phyloP scores from a whole-genome alignment of 805 yeast genomes.

The Hanseniaspora lachancei region DNA sequence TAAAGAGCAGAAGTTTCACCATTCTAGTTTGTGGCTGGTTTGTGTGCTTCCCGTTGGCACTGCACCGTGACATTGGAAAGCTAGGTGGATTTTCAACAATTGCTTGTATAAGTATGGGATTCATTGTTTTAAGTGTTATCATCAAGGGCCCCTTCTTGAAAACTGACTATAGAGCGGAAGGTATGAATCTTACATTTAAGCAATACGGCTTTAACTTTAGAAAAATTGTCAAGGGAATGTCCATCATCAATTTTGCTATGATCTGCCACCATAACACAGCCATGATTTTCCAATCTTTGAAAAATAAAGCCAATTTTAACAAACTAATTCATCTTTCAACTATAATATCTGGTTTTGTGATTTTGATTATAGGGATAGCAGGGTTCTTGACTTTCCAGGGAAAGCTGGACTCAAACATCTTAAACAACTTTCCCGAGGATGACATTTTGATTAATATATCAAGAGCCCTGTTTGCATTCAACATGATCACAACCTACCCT shows the following conservation, averaged over 20 bases:
- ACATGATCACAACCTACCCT: constrained; percentile 87
- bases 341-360: constrained; percentile 62
- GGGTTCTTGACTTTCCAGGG: constrained; percentile 68
- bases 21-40: constrained; percentile 56
- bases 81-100: constrained; percentile 77
- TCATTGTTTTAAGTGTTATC: constrained; percentile 62
- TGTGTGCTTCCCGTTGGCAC: constrained; percentile 70
- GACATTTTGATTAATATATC: constrained; percentile 74
- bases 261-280: constrained; percentile 93
- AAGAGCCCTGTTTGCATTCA: constrained; percentile 77
- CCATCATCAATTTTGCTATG: constrained; percentile 89
- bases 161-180: constrained; percentile 34
- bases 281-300: constrained; percentile 73
- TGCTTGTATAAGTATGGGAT: constrained; percentile 72
- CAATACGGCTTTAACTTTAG: constrained; percentile 23
- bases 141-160: constrained; percentile 57
- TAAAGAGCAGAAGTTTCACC: constrained; percentile 57
- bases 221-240: constrained; percentile 66
- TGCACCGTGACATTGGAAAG: constrained; percentile 67
- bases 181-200: constrained; percentile 40
- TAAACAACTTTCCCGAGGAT: constrained; percentile 71
- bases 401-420: constrained; percentile 70
- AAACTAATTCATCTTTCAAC: constrained; percentile 75
- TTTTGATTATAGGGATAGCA: constrained; percentile 62
- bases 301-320: constrained; percentile 64